Base-by-base conservation (phyloP, 1,284 basidiomycete species). In the Cutaneotrichosporon arboriforme region DNA sequence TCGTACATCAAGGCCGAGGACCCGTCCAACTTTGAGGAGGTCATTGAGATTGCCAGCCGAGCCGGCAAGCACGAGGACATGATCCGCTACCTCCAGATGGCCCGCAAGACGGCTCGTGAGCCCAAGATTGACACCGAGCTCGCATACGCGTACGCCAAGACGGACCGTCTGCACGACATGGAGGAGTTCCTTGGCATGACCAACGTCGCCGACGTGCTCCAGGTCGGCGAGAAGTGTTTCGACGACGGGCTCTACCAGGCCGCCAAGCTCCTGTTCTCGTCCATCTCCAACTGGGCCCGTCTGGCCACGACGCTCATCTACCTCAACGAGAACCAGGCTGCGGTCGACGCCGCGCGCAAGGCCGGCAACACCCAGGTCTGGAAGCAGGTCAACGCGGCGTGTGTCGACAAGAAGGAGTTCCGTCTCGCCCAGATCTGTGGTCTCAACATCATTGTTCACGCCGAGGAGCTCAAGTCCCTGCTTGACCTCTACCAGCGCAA, bases 291-390 rank as follows among this genome's bases (percentile, higher is more conserved):
- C 78, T 98, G 93, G 88, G 96, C 96, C 40, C 84, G 96, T 58
- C 80, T 99, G 55, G 96, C 96, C 2, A 98, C 96, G 1, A 99
- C 96, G 8, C 83, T 97, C 67, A 97, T 99, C 72, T 99, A 98
- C 77, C 83, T 99, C 46, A 90, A 90, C 52, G 94, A 99, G 77
- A 97, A 97, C 74, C 94, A 97, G 76, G 84, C 89, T 49, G 96
- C 96, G 17, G 96, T 99, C 17, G 96, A 98, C 76, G 96, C 94
- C 60, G 96, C 96, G 17, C 82, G 96, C 60, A 99, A 99, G 75
- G 96, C 96, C 17, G 96, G 96, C 31, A 98, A 98, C 74, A 99
- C 96, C 10, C 91, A 96, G 87, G 96, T 98, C n/a, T 99, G 96
- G 96, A 97, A 97, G 78, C 96, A 98, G 76, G 96, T 99, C 55